Base-by-base conservation (phyloP, 495 filamentous ascomycete genomes). In the Terfezia claveryi region DNA sequence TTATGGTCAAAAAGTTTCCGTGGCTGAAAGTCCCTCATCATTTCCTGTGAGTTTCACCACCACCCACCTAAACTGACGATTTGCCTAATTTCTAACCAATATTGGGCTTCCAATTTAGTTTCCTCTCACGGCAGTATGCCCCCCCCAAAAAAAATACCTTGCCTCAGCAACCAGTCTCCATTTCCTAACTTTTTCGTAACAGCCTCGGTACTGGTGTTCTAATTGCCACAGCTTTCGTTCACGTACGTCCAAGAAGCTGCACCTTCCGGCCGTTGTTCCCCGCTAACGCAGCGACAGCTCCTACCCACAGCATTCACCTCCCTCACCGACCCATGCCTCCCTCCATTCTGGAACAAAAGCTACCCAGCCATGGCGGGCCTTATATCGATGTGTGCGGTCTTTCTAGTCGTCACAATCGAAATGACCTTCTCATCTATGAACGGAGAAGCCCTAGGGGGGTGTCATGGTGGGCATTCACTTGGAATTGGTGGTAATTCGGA, bases 151-250 rank as follows among this genome's bases (percentile, higher is more conserved):
- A 20, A 20, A 20, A 20, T 1, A 52, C 2, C 50, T 23, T 2
- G 8, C 50, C 12, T 5, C 17, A 36, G 17, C 37, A 10, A 17
- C 23, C 41, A 32, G 27, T 23, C n/a, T 56, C 20, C 56, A 36
- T 57, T 61, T 8, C 37, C 52, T 17, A 41, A 27, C 52, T 49
- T 23, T 55, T 55, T 41, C 36, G 80, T 36, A 80, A 83, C 55
- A 82, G 87, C 68, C 88, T 92, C 59, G 85, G 85, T 38, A 91
- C 85, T 6, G 85, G 85, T 23, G 85, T 92, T 9, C 69, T 92
- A 36, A 83, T 91, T 57, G 84, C 85, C 17, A 88, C 85, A n/a
- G 85, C 85, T 49, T 92, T 92, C 63, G 85, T 91, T 27, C 85
- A 91, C 66, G 69, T 78, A 16, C 77, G 87, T 8, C 82, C 27